phyloP scores from a whole-genome alignment of 495 filamentous ascomycete genomes.

The Coniosporium apollinis region DNA sequence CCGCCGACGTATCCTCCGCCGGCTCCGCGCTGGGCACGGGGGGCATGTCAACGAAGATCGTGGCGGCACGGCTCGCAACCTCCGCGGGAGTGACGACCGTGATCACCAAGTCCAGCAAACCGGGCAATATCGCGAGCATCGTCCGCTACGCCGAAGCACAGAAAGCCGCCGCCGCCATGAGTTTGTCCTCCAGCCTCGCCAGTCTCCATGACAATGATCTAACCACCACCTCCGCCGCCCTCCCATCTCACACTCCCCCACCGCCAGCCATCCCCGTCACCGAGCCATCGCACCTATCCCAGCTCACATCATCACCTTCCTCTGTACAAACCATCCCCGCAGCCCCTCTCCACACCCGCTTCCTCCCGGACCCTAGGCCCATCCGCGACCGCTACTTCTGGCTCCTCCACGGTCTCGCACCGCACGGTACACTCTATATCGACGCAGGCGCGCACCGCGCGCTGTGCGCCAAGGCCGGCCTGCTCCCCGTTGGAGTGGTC shows the following conservation, averaged over 20 bases:
- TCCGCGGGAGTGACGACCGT: slow-evolving; percentile 91
- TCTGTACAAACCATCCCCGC: slow-evolving; percentile 4
- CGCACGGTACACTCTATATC: slow-evolving; percentile 83
- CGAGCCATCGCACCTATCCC: background rate
- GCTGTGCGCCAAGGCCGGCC: slow-evolving; percentile 63
- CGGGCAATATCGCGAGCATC: slow-evolving; percentile 81
- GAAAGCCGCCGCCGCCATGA: slow-evolving; percentile 9
- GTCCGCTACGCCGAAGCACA: slow-evolving; percentile 57
- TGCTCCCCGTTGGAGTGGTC: slow-evolving; percentile 80
- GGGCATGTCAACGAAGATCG: slow-evolving; percentile 95
- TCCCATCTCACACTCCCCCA: background rate
- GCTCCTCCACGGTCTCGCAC: slow-evolving; percentile 85
- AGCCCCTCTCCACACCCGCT: slow-evolving; percentile 75
- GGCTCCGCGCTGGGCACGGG: slow-evolving; percentile 87
- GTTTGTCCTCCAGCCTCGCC: slow-evolving; percentile 4
- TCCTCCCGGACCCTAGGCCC: slow-evolving; percentile 70
- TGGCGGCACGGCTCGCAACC: slow-evolving; percentile 81
- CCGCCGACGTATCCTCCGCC: slow-evolving; percentile 78
- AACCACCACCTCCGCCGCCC: slow-evolving; percentile 1
- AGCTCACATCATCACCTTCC: slow-evolving; percentile 6
- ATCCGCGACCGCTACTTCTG: slow-evolving; percentile 92
- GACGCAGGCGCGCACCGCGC: slow-evolving; percentile 74
- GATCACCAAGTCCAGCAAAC: slow-evolving; percentile 80
- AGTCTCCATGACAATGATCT: background rate
- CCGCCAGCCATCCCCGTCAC: slow-evolving; percentile 2